phyloP scores from a whole-genome alignment of 1,284 basidiomycete species.

The Pyrrhoderma noxium region DNA sequence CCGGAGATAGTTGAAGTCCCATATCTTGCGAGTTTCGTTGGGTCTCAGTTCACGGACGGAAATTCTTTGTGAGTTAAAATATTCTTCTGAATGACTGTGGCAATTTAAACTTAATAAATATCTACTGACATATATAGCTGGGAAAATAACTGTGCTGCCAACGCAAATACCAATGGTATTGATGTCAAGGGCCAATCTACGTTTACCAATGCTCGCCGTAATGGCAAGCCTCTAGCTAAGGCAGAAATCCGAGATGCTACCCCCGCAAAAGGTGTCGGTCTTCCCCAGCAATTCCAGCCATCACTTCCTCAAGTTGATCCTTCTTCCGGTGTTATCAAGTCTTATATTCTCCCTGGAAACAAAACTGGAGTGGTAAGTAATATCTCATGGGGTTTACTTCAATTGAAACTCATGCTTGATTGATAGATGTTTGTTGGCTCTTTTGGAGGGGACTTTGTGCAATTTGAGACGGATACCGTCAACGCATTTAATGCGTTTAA shows the following conservation, averaged over 20 bases:
- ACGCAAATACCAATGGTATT: conserved; percentile 45
- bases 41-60: conserved; percentile 42
- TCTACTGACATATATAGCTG: conserved; percentile 34
- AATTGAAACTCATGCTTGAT: neutral
- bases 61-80: conserved; percentile 40
- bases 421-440: conserved; percentile 55
- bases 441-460: conserved; percentile 43
- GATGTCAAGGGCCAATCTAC: conserved; percentile 32
- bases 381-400: neutral
- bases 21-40: conserved; percentile 42
- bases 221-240: conserved; percentile 27
- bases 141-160: conserved; percentile 53
- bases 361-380: conserved; percentile 50
- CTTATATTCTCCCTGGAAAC: conserved; percentile 49
- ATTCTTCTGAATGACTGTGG: neutral
- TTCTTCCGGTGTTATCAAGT: conserved; percentile 49
- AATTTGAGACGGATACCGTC: conserved; percentile 48
- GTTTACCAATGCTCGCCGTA: conserved; percentile 17
- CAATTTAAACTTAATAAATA: neutral
- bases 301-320: conserved; percentile 39
- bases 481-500: conserved; percentile 42
- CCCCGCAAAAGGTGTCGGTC: conserved; percentile 34
- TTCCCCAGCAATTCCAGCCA: conserved; percentile 45
- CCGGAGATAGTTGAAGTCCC: conserved; percentile 46
- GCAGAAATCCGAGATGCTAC: conserved; percentile 41